These are phyloP conservation scores for Adansonia grandidieri DNA, from an alignment of 441 rosid species.

Conservation along the genomic window DNA sequence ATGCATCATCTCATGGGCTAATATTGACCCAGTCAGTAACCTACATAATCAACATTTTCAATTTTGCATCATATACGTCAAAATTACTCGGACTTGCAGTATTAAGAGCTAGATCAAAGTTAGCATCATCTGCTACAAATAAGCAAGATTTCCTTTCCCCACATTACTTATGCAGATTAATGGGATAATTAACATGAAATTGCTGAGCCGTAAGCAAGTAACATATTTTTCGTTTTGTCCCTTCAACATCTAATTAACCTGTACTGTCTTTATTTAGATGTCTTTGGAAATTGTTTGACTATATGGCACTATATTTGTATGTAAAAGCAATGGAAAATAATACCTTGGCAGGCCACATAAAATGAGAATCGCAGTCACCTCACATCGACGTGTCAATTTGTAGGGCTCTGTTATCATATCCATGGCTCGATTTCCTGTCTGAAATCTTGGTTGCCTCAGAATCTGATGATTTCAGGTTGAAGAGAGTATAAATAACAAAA, in stretches of 20 bases:
- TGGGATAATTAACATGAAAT: background rate
- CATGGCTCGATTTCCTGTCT: constrained; percentile 49
- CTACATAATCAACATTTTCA: constrained; percentile 38
- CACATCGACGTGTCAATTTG: constrained; percentile 64
- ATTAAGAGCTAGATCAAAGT: background rate
- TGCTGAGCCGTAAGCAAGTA: background rate
- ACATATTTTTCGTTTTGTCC: background rate
- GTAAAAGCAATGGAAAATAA: constrained; percentile 17
- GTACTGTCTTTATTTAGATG: background rate
- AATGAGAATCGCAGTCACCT: constrained; percentile 79
- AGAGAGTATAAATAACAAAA: constrained; percentile 25
- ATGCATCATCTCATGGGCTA: constrained; percentile 87
- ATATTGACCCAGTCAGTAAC: constrained; percentile 73
- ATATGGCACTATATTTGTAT: background rate
- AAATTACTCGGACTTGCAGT: background rate
- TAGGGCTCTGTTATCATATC: constrained; percentile 62
- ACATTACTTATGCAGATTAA: no score
- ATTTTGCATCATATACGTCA: constrained; percentile 15
- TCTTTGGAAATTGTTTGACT: background rate
- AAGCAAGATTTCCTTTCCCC: background rate
- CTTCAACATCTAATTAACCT: background rate
- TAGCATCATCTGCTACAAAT: constrained; percentile 6
- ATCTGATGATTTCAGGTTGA: constrained; percentile 39
- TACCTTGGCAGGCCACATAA: constrained; percentile 80
- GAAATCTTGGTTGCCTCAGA: constrained; percentile 52